Conservation (phyloP, 1,284 basidiomycete species). For the Lignosus rhinocerotis region DNA sequence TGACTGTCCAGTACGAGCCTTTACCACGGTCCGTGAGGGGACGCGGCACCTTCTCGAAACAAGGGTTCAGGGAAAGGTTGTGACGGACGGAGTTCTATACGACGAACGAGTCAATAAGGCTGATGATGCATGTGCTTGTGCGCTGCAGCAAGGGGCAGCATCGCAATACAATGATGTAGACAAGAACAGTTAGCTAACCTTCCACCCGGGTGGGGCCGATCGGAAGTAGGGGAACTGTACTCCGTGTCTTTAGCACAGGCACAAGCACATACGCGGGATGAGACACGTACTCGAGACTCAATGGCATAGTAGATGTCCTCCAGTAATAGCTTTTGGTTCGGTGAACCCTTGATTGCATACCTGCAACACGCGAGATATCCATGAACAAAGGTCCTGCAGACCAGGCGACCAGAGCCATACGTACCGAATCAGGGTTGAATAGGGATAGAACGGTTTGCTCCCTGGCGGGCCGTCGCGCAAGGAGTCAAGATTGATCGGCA, state of each 20-base stretch:
- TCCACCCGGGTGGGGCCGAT: slow-evolving; percentile 81
- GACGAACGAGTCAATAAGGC: not conserved
- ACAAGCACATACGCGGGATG: not conserved
- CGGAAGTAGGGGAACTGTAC: slow-evolving; percentile 81
- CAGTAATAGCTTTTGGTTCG: slow-evolving; percentile 76
- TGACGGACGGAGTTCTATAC: slow-evolving; percentile 89
- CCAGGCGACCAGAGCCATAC: slow-evolving; percentile 29
- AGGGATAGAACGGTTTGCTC: slow-evolving; percentile 84
- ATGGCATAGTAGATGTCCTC: slow-evolving; percentile 89
- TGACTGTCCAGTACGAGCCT: slow-evolving; percentile 86
- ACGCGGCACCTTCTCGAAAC: slow-evolving; percentile 88
- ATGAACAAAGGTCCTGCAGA: slow-evolving; percentile 1
- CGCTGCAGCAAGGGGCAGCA: not conserved
- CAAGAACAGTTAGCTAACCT: slow-evolving; percentile 49
- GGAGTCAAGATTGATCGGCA: slow-evolving; percentile 82
- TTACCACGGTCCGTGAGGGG: slow-evolving; percentile 87
- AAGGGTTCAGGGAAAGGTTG: slow-evolving; percentile 91
- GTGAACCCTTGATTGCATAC: slow-evolving; percentile 85
- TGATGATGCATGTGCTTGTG: not conserved
- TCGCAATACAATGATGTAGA: not conserved
- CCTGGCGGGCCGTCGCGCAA: slow-evolving; percentile 79
- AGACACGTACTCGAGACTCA: slow-evolving; percentile 68
- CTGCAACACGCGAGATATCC: slow-evolving; percentile 36
- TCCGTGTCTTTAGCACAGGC: slow-evolving; percentile 2
- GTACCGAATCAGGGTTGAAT: slow-evolving; percentile 83